These are phyloP conservation scores for Uncinocarpus reesii DNA, from an alignment of 2,329 filamentous ascomycete species.

Conservation along the genomic window DNA sequence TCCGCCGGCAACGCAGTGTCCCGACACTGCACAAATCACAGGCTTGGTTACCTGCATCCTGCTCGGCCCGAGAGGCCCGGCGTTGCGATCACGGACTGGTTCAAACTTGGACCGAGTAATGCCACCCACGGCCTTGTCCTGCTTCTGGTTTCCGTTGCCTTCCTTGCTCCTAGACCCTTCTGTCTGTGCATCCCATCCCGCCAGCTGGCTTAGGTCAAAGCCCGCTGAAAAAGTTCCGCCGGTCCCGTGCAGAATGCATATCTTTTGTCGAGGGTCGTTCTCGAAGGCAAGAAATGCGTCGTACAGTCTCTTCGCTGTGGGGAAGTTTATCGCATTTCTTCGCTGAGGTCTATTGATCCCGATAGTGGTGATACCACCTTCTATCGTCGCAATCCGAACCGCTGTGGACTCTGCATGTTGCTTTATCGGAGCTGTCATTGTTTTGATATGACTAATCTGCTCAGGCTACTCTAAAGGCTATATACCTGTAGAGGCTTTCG, in stretches of 20 bases:
- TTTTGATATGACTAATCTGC: too few relatives aligned
- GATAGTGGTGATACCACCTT: slow-evolving; percentile 44
- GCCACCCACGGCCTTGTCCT: slow-evolving; percentile 1
- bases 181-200: slow-evolving; percentile 18
- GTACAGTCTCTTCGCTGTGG: slow-evolving; percentile 41
- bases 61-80: slow-evolving; percentile 45
- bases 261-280: slow-evolving; percentile 41
- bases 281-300: slow-evolving; percentile 43
- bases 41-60: slow-evolving; percentile 44
- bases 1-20: slow-evolving; percentile 46
- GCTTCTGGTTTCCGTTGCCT: neutral
- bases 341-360: slow-evolving; percentile 44
- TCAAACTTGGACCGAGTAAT: slow-evolving; percentile 20
- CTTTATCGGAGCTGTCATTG: slow-evolving; percentile 1
- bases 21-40: slow-evolving; percentile 43
- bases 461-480: too few relatives aligned
- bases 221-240: slow-evolving; percentile 45
- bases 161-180: neutral
- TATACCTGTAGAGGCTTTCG: too few relatives aligned
- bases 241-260: slow-evolving; percentile 43
- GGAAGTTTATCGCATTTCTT: slow-evolving; percentile 44
- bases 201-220: slow-evolving; percentile 43
- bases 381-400: slow-evolving; percentile 16
- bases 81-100: slow-evolving; percentile 29
- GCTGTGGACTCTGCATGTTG: slow-evolving; percentile 8